Percentiles rank a stretch among this genome's conserved stretches.
Conservation (phyloP, 441 rosid genomes). For the Daphne laureola region DNA sequence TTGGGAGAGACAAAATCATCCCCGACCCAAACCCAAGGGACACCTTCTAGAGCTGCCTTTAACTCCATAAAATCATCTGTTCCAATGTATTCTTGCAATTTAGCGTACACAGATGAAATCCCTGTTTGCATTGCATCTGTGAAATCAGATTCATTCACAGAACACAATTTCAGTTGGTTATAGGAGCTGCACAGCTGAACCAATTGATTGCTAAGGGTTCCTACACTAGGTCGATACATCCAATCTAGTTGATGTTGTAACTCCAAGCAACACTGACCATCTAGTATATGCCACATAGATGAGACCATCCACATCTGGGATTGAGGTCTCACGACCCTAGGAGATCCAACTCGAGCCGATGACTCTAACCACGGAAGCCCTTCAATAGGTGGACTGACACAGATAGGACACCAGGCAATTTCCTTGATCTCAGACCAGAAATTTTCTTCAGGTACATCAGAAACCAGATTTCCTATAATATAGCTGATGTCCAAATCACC, state of each 20-base stretch:
- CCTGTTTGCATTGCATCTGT: slow-evolving; percentile 61
- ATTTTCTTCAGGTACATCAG: slow-evolving; percentile 58
- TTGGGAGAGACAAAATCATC: slow-evolving; percentile 81
- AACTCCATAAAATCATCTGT: slow-evolving; percentile 55
- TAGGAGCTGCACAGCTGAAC: slow-evolving; percentile 69
- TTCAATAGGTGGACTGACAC: slow-evolving; percentile 57
- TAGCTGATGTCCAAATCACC: slow-evolving; percentile 34
- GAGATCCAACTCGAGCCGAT: slow-evolving; percentile 55
- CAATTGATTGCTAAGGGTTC: slow-evolving; percentile 63
- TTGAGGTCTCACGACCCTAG: slow-evolving; percentile 77
- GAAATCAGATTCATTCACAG: slow-evolving; percentile 43
- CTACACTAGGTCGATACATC: slow-evolving; percentile 47
- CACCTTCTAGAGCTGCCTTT: slow-evolving; percentile 62
- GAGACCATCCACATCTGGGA: slow-evolving; percentile 87
- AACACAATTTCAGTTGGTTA: slow-evolving; percentile 46
- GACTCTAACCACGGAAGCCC: slow-evolving; percentile 90
- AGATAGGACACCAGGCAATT: slow-evolving; percentile 87
- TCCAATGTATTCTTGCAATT: slow-evolving; percentile 60
- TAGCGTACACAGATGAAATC: slow-evolving; percentile 59
- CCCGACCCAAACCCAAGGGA: slow-evolving; percentile 96
- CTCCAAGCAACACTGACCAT: slow-evolving; percentile 63
- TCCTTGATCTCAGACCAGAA: slow-evolving; percentile 87
- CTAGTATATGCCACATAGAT: slow-evolving; percentile 67
- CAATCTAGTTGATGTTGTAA: slow-evolving; percentile 81
- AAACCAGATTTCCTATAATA: slow-evolving; percentile 43